These are phyloP conservation scores for Aureobasidium melanogenum DNA, from an alignment of 2,329 filamentous ascomycete genomes.

Conservation along the genomic window DNA sequence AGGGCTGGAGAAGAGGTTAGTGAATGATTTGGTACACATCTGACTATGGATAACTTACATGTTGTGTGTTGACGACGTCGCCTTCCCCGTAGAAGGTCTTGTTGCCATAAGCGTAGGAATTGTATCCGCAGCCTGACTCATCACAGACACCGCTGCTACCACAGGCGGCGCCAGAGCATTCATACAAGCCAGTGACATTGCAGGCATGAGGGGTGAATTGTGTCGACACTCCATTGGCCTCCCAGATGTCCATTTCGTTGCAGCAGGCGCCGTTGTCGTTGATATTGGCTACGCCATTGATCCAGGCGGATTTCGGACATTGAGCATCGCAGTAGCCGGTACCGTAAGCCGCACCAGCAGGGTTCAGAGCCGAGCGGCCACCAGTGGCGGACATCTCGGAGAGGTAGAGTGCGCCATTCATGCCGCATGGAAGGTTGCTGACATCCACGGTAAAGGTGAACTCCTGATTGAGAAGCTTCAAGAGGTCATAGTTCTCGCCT, in stretches of 20 bases:
- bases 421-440: constrained; percentile 57
- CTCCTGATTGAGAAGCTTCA: constrained; percentile 57
- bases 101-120: constrained; percentile 57
- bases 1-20: not conserved
- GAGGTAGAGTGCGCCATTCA: constrained; percentile 64
- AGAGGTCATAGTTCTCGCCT: constrained; percentile 54
- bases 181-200: constrained; percentile 43
- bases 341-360: constrained; percentile 47
- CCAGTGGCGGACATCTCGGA: constrained; percentile 55
- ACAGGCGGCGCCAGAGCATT: constrained; percentile 40
- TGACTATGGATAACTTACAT: not conserved
- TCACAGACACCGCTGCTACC: constrained; percentile 56
- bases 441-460: constrained; percentile 67
- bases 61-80: constrained; percentile 48
- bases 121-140: constrained; percentile 63
- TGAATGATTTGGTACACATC: not conserved
- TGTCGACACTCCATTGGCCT: constrained; percentile 56
- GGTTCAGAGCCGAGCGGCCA: constrained; percentile 38
- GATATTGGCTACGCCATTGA: constrained; percentile 33
- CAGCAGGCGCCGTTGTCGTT: constrained; percentile 54
- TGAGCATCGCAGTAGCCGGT: constrained; percentile 49
- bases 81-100: constrained; percentile 52
- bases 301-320: constrained; percentile 20
- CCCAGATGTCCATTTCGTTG: constrained; percentile 61
- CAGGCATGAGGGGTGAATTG: constrained; percentile 60